A percentile compares a stretch with the other conserved stretches of the same genome.
phyloP scores from a whole-genome alignment of 2,329 filamentous ascomycete genomes.

The Colletotrichum sp. region DNA sequence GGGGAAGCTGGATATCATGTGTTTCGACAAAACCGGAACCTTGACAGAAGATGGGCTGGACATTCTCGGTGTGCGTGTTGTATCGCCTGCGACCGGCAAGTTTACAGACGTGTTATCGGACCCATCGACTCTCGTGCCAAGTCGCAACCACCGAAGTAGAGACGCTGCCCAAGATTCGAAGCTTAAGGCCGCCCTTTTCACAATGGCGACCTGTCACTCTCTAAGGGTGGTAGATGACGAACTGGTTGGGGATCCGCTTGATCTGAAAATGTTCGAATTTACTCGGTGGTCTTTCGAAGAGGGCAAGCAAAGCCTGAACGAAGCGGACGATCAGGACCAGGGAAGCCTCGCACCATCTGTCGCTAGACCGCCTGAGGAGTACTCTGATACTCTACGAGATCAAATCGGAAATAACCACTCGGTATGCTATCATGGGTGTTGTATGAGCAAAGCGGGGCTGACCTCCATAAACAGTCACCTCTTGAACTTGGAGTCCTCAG shows the following conservation, averaged over 20 bases:
- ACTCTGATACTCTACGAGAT: constrained; percentile 26
- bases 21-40: constrained; percentile 99
- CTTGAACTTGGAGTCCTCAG: constrained; percentile 91
- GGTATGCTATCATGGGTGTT: constrained; percentile 24
- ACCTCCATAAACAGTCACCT: constrained; percentile 44
- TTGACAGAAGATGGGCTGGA: constrained; percentile 96
- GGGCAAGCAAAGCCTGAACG: constrained; percentile 71
- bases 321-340: constrained; percentile 76
- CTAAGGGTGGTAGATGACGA: constrained; percentile 86
- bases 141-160: constrained; percentile 21
- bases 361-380: constrained; percentile 74
- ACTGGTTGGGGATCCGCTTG: constrained; percentile 89
- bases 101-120: constrained; percentile 82
- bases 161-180: constrained; percentile 1
- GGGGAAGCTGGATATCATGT: constrained; percentile 94
- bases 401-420: constrained; percentile 29
- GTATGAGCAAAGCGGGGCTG: constrained; percentile 6
- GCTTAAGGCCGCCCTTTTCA: constrained; percentile 74
- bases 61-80: constrained; percentile 85
- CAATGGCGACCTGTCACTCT: constrained; percentile 98
- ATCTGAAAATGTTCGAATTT: constrained; percentile 99
- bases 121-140: constrained; percentile 61
- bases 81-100: constrained; percentile 62
- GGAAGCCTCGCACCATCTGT: constrained; percentile 84
- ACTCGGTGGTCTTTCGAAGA: constrained; percentile 94